Evolutionary conservation across 1,284 basidiomycete genomes (phyloP), one percentile per base, ranked within the genome.

Genomic region (Salmacisia buchloeana): DNA sequence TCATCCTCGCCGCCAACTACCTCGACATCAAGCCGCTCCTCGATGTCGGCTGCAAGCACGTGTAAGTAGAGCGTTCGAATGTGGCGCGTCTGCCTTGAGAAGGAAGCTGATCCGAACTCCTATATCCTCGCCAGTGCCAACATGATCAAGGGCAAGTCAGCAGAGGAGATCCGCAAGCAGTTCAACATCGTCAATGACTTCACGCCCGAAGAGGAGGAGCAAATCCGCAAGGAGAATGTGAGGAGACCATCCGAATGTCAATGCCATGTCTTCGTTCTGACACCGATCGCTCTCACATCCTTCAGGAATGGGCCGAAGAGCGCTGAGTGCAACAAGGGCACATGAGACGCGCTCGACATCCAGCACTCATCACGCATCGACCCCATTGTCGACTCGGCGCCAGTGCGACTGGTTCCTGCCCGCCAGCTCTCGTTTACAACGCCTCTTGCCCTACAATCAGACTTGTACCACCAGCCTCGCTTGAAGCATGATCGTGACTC

Each of bases 121-220:
- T n/a, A n/a, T 39, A 10, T n/a, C 10, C 36, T 39, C 36, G 36
- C 36, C 66, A 78, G 76, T 9, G 96, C 96, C 31, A 97, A 98
- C 85, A 98, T 98, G 96, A 96, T 96, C 85, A 96, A 96, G 84
- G 93, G 93, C 46, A 96, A 96, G 85, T 92, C 91, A 7, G 91
- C 92, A 18, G 91, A 94, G 80, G 93, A 96, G 82, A 94, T 94
- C 75, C 89, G 92, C 68, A 94, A 94, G 80, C 85, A 94, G 56
- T 94, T 96, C 86, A 96, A 97, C 71, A 80, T 81, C 59, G 73
- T 75, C 62, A 81, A 79, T 59, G 96, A 98, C 83, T 98, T 98
- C 80, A 97, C 94, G 2, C 93, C 94, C 33, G 96, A 99, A 81
- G 96, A 98, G 81, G 96, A 99, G 87, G 94, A 93, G 56, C 94